A percentile compares a stretch with the other conserved stretches of the same genome.
phyloP scores from a whole-genome alignment of 202 grass and related monocot species.

The Dendrocalamus latiflorus region DNA sequence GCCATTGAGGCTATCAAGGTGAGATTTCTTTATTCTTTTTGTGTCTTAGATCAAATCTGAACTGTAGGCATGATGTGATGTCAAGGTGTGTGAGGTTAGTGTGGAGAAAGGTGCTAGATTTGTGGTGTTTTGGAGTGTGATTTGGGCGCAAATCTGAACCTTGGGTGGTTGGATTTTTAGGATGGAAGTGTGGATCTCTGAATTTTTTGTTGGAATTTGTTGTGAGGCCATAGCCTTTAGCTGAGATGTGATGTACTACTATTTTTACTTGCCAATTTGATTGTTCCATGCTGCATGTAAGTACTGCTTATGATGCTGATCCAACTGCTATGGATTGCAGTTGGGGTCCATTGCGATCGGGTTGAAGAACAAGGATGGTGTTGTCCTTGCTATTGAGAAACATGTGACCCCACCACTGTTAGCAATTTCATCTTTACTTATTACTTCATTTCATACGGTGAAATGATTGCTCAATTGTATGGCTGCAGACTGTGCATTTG shows the following conservation, averaged over 20 bases:
- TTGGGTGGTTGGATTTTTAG: not conserved
- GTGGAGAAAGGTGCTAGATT: not conserved
- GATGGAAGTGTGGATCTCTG: not conserved
- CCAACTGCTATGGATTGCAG: constrained; percentile 24
- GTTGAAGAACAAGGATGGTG: constrained; percentile 88
- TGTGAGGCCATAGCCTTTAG: no score
- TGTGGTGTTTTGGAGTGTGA: not conserved
- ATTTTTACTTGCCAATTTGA: not conserved
- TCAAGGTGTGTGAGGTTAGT: not conserved
- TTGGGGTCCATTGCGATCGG: constrained; percentile 84
- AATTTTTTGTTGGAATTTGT: not conserved
- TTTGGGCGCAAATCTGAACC: constrained; percentile 2
- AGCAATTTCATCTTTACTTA: constrained; percentile 45
- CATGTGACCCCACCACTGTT: constrained; percentile 75
- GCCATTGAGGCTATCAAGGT: constrained; percentile 91
- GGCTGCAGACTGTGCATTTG: not conserved
- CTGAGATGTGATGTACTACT: not conserved
- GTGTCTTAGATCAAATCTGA: not conserved
- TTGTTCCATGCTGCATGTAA: not conserved
- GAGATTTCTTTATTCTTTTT: not conserved
- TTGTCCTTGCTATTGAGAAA: constrained; percentile 92
- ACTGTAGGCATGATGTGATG: not conserved
- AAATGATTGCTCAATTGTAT: not conserved
- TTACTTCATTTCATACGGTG: not conserved
- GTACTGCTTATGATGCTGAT: not conserved